Percentiles rank a stretch among this genome's conserved stretches.
Evolutionary conservation across 306 rosid species (phyloP).

Genomic region (Acacia acuminata): DNA sequence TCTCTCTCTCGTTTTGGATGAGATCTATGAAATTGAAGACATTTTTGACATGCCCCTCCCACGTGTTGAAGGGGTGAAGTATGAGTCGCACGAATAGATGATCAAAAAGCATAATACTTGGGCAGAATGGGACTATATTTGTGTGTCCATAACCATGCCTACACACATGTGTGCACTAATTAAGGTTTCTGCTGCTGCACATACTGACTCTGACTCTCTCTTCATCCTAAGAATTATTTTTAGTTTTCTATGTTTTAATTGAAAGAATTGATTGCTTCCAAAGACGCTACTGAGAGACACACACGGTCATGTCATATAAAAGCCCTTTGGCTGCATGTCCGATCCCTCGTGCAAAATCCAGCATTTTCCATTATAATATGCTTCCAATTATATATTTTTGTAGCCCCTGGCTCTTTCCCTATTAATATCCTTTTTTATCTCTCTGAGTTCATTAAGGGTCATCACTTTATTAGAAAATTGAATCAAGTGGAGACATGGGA

Average conservation of each 20-base stretch:
- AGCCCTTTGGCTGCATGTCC: constrained; percentile 22
- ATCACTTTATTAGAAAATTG: neutral
- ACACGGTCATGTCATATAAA: neutral
- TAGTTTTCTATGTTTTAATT: neutral
- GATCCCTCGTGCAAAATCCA: constrained; percentile 32
- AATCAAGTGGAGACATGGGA: constrained; percentile 24
- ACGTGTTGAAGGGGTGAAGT: constrained; percentile 29
- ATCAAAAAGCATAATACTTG: constrained; percentile 18
- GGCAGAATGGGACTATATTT: constrained; percentile 32
- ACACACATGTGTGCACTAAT: constrained; percentile 12
- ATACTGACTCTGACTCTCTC: neutral
- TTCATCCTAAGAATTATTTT: constrained; percentile 10
- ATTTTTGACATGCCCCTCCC: constrained; percentile 35
- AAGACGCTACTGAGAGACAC: neutral
- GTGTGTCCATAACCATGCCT: constrained; percentile 29
- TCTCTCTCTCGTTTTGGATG: constrained; percentile 1
- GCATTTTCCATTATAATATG: constrained; percentile 22
- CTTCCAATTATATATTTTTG: constrained; percentile 4
- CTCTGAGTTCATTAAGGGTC: constrained; percentile 33
- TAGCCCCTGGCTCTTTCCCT: neutral
- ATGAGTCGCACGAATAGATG: constrained; percentile 18
- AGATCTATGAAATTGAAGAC: constrained; percentile 15
- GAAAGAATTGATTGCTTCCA: constrained; percentile 31
- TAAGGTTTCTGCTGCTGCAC: constrained; percentile 10
- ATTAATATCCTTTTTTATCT: constrained; percentile 12